Base-by-base conservation (phyloP, 164 flowering plant species). In the Stephania cephalantha region DNA sequence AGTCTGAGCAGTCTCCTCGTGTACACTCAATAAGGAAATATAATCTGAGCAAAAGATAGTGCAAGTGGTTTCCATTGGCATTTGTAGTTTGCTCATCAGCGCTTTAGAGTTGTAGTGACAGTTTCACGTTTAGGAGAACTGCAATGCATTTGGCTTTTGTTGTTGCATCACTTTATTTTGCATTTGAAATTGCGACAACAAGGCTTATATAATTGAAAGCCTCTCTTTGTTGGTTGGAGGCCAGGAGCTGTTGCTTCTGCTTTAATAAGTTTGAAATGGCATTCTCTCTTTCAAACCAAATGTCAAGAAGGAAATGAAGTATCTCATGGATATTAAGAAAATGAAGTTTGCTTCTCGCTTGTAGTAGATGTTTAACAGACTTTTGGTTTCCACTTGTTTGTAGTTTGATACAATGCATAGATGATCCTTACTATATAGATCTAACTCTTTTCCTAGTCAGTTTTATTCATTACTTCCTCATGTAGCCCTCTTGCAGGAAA, bases 401-500 rank as follows among this genome's bases (percentile, higher is more conserved):
- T 35, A 35, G 42, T 35, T 35, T 35, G 42, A 35, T 35, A 35
- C 42, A 35, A 35, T 35, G 42, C 4, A 35, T 35, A 35, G 42
- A 35, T 35, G 42, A 35, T 35, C 4, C 42, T 35, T 35, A 35
- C 42, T 35, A 63, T 61, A 1, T 73, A 0, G 17, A 15, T 42
- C 63, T 6, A 5, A 1, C 20, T 4, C 6, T 68, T 75, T 42
- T 31, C 64, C 10, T 8, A 31, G 69, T 12, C 58, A 69, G 75
- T 53, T 63, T 75, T 85, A 76, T 86, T 85, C 82, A 86, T 84
- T 81, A 71, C 78, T 84, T 84, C 64, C 67, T 44, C 69, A 31
- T 88, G 78, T 86, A 95, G 99, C 84, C 75, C 83, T 96, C 83
- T 83, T 96, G 94, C 97, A 91, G 94, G 94, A 91, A 73, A 96